Evolutionary conservation across 805 yeast species (phyloP).

Genomic region (Ogataea neopini): DNA sequence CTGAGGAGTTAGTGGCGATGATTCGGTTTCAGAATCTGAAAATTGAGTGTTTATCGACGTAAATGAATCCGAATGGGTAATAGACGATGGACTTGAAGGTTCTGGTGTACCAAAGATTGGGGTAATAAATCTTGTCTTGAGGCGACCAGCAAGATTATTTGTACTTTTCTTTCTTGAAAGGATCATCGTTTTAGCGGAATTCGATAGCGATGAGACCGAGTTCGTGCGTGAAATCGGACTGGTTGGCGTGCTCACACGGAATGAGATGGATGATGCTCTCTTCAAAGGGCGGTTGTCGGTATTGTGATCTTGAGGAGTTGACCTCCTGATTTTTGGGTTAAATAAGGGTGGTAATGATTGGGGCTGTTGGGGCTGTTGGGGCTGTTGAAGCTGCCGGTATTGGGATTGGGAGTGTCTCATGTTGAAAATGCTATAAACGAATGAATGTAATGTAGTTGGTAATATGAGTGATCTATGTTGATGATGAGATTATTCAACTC

Average conservation of each 20-base stretch:
- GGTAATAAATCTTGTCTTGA: slow-evolving; percentile 18
- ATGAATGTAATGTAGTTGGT: slow-evolving; percentile 1
- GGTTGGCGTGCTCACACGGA: slow-evolving; percentile 24
- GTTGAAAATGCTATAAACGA: neutral
- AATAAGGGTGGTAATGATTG: neutral
- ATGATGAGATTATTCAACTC: neutral
- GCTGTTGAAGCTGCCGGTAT: neutral
- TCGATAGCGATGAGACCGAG: slow-evolving; percentile 18
- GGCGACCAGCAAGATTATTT: slow-evolving; percentile 5
- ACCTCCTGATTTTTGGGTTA: slow-evolving; percentile 2
- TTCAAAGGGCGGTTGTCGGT: slow-evolving; percentile 29
- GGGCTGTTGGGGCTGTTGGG: neutral
- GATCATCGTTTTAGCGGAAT: slow-evolving; percentile 17
- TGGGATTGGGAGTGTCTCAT: slow-evolving; percentile 1
- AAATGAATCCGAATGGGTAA: slow-evolving; percentile 8
- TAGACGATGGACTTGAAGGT: slow-evolving; percentile 6
- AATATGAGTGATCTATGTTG: neutral
- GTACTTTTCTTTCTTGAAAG: slow-evolving; percentile 18
- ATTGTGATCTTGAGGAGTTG: neutral
- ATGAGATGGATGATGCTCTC: slow-evolving; percentile 31
- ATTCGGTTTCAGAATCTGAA: slow-evolving; percentile 12
- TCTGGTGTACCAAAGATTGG: slow-evolving; percentile 28
- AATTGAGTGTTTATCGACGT: slow-evolving; percentile 16
- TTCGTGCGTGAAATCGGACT: slow-evolving; percentile 11
- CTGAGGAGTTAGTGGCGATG: slow-evolving; percentile 14